phyloP scores from a whole-genome alignment of 345 rosid species.

The Durio zibethinus region DNA sequence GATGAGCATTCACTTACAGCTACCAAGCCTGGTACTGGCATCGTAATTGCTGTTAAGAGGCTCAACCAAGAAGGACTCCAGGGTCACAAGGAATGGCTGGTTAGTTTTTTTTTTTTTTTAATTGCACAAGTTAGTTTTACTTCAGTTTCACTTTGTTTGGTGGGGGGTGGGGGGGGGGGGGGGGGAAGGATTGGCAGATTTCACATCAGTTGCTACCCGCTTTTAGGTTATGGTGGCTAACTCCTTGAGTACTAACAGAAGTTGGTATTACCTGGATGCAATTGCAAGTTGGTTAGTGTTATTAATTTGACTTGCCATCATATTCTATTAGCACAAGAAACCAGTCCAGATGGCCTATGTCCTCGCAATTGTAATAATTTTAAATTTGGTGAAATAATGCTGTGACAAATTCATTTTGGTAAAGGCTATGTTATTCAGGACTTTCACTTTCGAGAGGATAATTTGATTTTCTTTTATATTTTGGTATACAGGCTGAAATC shows the following conservation, averaged over 20 bases:
- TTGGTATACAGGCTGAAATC: slow-evolving; percentile 56
- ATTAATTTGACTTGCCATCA: not conserved
- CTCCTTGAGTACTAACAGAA: not conserved
- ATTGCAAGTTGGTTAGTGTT: not conserved
- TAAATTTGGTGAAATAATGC: not conserved
- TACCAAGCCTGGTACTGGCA: slow-evolving; percentile 79
- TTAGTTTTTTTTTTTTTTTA: slow-evolving; percentile 25
- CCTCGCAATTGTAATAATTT: not conserved
- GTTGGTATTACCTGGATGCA: no score
- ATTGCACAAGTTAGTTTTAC: not conserved
- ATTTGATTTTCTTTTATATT: slow-evolving; percentile 12
- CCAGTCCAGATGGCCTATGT: not conserved
- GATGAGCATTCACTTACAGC: slow-evolving; percentile 68
- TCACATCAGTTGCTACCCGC: not conserved
- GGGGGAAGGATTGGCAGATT: no score
- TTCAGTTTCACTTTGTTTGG: not conserved
- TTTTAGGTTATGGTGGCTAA: slow-evolving; percentile 7
- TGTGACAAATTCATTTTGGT: not conserved
- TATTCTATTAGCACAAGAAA: not conserved
- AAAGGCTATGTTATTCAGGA: not conserved
- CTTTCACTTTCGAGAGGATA: not conserved
- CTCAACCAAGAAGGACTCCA: slow-evolving; percentile 84
- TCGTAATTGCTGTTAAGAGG: slow-evolving; percentile 83
- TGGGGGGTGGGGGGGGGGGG: no score
- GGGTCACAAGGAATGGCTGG: slow-evolving; percentile 99